Evolutionary conservation across 2,329 filamentous ascomycete species (phyloP).

Genomic region (Phoma sp.): DNA sequence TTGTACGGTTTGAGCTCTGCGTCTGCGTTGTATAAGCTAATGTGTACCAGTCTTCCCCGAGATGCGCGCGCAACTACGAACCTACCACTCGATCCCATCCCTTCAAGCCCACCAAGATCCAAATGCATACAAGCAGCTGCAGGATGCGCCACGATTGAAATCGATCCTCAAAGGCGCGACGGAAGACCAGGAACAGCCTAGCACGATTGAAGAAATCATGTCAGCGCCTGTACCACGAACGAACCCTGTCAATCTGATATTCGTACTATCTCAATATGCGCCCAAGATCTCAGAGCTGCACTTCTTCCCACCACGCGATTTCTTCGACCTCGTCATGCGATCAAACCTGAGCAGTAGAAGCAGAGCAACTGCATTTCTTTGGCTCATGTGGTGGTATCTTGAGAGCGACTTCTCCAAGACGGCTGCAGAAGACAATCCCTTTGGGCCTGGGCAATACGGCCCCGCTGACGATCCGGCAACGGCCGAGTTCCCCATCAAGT

Average conservation of each 20-base stretch:
- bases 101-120: slow-evolving; percentile 94
- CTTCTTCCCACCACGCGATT: slow-evolving; percentile 84
- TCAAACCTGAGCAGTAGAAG: slow-evolving; percentile 81
- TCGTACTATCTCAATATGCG: slow-evolving; percentile 88
- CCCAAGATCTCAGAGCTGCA: slow-evolving; percentile 92
- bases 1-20: slow-evolving; percentile 64
- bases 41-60: slow-evolving; percentile 84
- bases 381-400: slow-evolving; percentile 99
- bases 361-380: slow-evolving; percentile 87
- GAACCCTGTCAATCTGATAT: slow-evolving; percentile 96
- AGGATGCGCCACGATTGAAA: slow-evolving; percentile 94
- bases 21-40: slow-evolving; percentile 23
- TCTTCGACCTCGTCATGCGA: slow-evolving; percentile 96
- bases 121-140: slow-evolving; percentile 95
- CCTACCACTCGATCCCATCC: slow-evolving; percentile 97
- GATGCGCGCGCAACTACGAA: slow-evolving; percentile 96
- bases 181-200: slow-evolving; percentile 87
- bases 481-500: slow-evolving; percentile 59
- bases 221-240: slow-evolving; percentile 74
- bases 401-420: slow-evolving; percentile 94
- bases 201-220: slow-evolving; percentile 83
- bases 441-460: slow-evolving; percentile 66
- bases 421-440: slow-evolving; percentile 88
- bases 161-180: slow-evolving; percentile 97
- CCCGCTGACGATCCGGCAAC: slow-evolving; percentile 46